Percentiles rank a stretch among this genome's conserved stretches.
These are phyloP conservation scores for Clavispora phyllophila DNA, from an alignment of 805 yeast species.

Conservation along the genomic window DNA sequence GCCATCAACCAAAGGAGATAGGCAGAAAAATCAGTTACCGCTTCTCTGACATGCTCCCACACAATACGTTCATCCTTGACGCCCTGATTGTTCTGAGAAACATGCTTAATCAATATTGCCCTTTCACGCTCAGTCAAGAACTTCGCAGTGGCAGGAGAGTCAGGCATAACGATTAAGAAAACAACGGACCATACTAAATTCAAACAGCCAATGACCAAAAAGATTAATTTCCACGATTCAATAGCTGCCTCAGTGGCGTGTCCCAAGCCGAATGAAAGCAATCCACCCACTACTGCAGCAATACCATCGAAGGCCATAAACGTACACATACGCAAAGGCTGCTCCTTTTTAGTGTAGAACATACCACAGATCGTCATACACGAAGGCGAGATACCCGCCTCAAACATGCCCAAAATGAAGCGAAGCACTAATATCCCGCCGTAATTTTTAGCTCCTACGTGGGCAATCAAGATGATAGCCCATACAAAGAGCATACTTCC, in stretches of 20 bases:
- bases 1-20: slow-evolving; percentile 19
- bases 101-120: slow-evolving; percentile 15
- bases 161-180: slow-evolving; percentile 17
- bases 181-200: slow-evolving; percentile 16
- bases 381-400: slow-evolving; percentile 31
- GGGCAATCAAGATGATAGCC: slow-evolving; percentile 19
- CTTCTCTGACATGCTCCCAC: slow-evolving; percentile 18
- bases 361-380: slow-evolving; percentile 29
- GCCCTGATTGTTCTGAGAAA: slow-evolving; percentile 22
- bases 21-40: slow-evolving; percentile 17
- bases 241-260: slow-evolving; percentile 18
- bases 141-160: slow-evolving; percentile 22
- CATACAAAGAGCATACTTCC: slow-evolving; percentile 10
- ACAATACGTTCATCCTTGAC: slow-evolving; percentile 20
- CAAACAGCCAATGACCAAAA: slow-evolving; percentile 4
- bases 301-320: slow-evolving; percentile 26
- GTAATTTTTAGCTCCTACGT: slow-evolving; percentile 29
- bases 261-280: slow-evolving; percentile 25
- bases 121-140: slow-evolving; percentile 26
- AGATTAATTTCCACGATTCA: slow-evolving; percentile 22
- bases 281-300: slow-evolving; percentile 12
- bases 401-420: slow-evolving; percentile 30
- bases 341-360: slow-evolving; percentile 30
- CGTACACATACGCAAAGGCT: slow-evolving; percentile 24
- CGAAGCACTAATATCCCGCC: slow-evolving; percentile 30